Evolutionary conservation across 1,284 basidiomycete species (phyloP).

Genomic region (Austropuccinia psidii): DNA sequence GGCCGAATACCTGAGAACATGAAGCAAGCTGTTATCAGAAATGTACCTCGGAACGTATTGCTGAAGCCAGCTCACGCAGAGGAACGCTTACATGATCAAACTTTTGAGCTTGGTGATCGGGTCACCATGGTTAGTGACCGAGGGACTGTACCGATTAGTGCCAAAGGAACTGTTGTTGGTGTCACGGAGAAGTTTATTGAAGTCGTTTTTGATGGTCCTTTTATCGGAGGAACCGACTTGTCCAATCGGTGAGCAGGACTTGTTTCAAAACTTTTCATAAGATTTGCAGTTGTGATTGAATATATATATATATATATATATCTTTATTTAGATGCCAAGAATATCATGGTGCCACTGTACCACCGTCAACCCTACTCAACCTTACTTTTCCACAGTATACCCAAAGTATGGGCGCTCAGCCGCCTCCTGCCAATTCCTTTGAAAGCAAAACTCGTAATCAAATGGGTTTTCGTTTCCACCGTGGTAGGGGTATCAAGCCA

Average conservation of each 20-base stretch:
- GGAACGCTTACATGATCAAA: conserved; percentile 81
- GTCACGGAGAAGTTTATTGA: conserved; percentile 80
- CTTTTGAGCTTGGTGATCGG: conserved; percentile 86
- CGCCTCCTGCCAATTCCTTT: too few relatives aligned
- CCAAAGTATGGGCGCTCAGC: too few relatives aligned
- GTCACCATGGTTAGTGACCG: conserved; percentile 89
- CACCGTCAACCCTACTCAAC: conserved; percentile 8
- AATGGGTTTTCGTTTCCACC: too few relatives aligned
- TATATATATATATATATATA: not conserved
- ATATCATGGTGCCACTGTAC: conserved; percentile 20
- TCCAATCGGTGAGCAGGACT: conserved; percentile 62
- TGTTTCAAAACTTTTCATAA: not conserved
- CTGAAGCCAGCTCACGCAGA: conserved; percentile 86
- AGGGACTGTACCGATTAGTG: conserved; percentile 82
- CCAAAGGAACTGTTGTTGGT: conserved; percentile 89
- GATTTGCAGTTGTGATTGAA: too few relatives aligned
- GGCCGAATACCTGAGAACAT: conserved; percentile 59
- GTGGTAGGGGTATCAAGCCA: too few relatives aligned
- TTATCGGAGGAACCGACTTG: conserved; percentile 83
- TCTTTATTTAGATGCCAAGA: conserved; percentile 1
- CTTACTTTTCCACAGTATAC: conserved; percentile 13
- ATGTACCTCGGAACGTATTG: conserved; percentile 86
- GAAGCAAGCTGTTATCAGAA: conserved; percentile 82
- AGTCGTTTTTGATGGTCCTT: conserved; percentile 91
- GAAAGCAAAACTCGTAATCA: too few relatives aligned